Conservation (phyloP, 495 filamentous ascomycete genomes). For the Aspergillus wentii region DNA sequence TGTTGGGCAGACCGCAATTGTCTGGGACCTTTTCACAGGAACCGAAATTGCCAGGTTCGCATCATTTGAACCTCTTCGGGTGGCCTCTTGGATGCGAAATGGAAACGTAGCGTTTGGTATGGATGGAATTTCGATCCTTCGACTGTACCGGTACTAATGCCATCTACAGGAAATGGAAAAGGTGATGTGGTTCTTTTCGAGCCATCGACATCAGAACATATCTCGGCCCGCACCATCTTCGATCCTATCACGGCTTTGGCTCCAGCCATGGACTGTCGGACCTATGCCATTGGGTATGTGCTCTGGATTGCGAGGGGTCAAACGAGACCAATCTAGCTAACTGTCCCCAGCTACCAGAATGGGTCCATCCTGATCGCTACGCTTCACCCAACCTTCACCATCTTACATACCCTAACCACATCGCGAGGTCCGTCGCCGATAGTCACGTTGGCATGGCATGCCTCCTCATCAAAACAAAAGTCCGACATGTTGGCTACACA, state of each 20-base stretch:
- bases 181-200: constrained; percentile 95
- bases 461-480: constrained; percentile 93
- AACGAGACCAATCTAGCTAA: constrained; percentile 3
- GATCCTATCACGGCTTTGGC: constrained; percentile 91
- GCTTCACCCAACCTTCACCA: constrained; percentile 88
- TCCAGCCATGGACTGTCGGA: constrained; percentile 86
- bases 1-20: constrained; percentile 83
- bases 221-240: constrained; percentile 87
- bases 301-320: constrained; percentile 4
- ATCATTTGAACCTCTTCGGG: constrained; percentile 79
- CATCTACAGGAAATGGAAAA: constrained; percentile 67
- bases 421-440: constrained; percentile 80
- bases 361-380: constrained; percentile 88
- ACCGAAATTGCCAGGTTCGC: constrained; percentile 85
- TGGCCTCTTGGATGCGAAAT: constrained; percentile 94
- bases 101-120: constrained; percentile 94
- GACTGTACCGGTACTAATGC: constrained; percentile 2
- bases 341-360: constrained; percentile 74
- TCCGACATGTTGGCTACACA: constrained; percentile 97
- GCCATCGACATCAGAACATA: constrained; percentile 86
- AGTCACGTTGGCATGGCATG: constrained; percentile 90
- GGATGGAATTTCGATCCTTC: background rate
- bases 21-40: constrained; percentile 94
- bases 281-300: constrained; percentile 90
- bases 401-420: constrained; percentile 87